Evolutionary conservation across 257 asterid genomes (phyloP), one percentile per base, ranked within the genome.

Genomic region (Jasminum sambac): DNA sequence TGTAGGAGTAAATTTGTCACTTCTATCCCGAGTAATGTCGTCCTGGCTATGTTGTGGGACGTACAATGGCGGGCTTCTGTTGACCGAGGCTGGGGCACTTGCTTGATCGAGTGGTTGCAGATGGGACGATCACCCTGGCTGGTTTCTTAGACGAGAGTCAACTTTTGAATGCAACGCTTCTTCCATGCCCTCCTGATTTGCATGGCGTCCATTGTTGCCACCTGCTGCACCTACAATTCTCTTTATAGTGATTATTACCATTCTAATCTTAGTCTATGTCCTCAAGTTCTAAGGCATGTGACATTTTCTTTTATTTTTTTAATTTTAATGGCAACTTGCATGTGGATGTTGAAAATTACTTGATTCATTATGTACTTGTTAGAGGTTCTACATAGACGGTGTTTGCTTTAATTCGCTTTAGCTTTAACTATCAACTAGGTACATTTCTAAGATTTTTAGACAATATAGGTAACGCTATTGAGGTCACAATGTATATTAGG

Each of bases 31-130:
- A 78, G 98, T 92, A 30, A 92, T 90, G 98, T 87, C 97, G 16
- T 92, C 97, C 11, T 77, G 97, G 84, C 98, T 92, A 64, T 90
- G 97, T 70, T 96, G 96, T 13, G 98, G 98, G 36, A 92, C 97
- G 48, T 90, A 61, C 82, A 92, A 92, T 1, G 98, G 98, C 0
- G 98, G 98, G 44, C 93, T 92, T 74, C 67, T 90, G 76, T 92
- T 97, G 17, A 92, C 98, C 2, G 97, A 90, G 83, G 97, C 98
- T 17, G 98, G 98, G 60, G 90, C 98, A 12, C 66, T 92, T 41
- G 97, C 97, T 16, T 41, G 97, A 96, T 16, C 86, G 98, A 40
- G 98, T 92, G 72, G 67, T 92, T 48, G 98, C 98, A 55, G 98
- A 94, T 68, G 96, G 81, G 60, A 91, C 96, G 1, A 94, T 94